Conservation (phyloP, 1,284 basidiomycete genomes). For the Athelia psychrophila region DNA sequence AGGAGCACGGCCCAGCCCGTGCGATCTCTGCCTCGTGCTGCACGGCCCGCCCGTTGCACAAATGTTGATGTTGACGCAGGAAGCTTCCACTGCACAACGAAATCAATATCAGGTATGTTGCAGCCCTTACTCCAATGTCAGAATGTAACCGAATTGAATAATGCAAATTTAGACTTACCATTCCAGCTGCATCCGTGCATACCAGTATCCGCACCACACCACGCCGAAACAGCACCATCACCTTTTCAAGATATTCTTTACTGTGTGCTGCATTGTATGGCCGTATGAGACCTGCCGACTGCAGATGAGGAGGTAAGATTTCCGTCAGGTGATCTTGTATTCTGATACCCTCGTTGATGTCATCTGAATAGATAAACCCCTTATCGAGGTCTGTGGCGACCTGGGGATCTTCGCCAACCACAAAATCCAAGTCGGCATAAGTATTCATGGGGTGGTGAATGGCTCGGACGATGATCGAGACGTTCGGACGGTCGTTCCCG, state of each 20-base stretch:
- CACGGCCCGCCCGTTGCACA: constrained; percentile 9
- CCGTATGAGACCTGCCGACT: constrained; percentile 16
- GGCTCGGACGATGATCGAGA: constrained; percentile 33
- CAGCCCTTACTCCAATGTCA: constrained; percentile 23
- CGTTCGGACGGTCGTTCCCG: constrained; percentile 37
- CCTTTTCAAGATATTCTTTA: constrained; percentile 10
- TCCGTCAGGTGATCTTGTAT: constrained; percentile 21
- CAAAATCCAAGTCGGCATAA: constrained; percentile 33
- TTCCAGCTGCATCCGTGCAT: constrained; percentile 34
- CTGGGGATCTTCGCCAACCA: constrained; percentile 21
- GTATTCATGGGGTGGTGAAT: constrained; percentile 34
- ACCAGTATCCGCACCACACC: constrained; percentile 26
- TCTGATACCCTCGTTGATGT: constrained; percentile 17
- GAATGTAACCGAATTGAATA: not conserved
- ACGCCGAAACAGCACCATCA: constrained; percentile 19
- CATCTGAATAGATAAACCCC: constrained; percentile 27
- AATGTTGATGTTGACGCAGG: constrained; percentile 7
- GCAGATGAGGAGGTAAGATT: constrained; percentile 12
- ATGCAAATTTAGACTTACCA: constrained; percentile 30
- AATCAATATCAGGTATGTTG: constrained; percentile 29
- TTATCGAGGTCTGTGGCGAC: constrained; percentile 11
- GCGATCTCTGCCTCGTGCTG: not conserved
- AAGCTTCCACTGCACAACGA: constrained; percentile 30
- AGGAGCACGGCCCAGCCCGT: constrained; percentile 7
- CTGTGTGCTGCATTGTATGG: constrained; percentile 26